phyloP scores from a whole-genome alignment of 2,329 filamentous ascomycete genomes.

The Coccinonectria pachysandricola region DNA sequence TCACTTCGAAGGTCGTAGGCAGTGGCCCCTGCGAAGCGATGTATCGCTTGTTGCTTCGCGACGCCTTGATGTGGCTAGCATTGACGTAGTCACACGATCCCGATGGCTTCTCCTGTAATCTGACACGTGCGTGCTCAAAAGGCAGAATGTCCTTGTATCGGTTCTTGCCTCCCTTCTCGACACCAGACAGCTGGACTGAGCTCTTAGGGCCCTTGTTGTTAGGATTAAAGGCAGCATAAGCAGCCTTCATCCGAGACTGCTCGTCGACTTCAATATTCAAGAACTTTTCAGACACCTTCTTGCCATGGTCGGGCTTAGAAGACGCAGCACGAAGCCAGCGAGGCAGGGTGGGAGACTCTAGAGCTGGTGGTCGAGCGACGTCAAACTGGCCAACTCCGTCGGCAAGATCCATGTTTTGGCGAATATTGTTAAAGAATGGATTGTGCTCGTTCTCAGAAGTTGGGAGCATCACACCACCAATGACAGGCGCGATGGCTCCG shows the following conservation, averaged over 20 bases:
- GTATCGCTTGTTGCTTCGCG: conserved; percentile 79
- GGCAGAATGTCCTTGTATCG: conserved; percentile 97
- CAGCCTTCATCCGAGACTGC: conserved; percentile 86
- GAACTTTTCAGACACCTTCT: conserved; percentile 72
- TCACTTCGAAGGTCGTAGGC: conserved; percentile 80
- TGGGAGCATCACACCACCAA: conserved; percentile 80
- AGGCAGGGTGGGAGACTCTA: conserved; percentile 50
- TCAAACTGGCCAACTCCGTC: conserved; percentile 81
- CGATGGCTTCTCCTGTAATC: conserved; percentile 54
- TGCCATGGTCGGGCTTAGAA: conserved; percentile 61
- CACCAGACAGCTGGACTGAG: conserved; percentile 69
- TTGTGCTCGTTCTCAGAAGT: conserved; percentile 57
- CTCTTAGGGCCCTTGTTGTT: conserved; percentile 15
- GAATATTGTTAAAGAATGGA: conserved; percentile 92
- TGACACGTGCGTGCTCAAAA: conserved; percentile 87
- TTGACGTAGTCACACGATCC: conserved; percentile 90
- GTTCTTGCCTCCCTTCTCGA: conserved; percentile 92
- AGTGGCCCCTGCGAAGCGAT: conserved; percentile 93
- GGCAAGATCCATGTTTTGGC: conserved; percentile 91
- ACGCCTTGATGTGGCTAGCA: conserved; percentile 73
- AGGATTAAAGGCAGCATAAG: conserved; percentile 42
- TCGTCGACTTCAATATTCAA: conserved; percentile 75
- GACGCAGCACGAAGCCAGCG: conserved; percentile 66
- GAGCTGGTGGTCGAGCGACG: conserved; percentile 34
- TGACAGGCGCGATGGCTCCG: conserved; percentile 54